Conservation (phyloP, 495 filamentous ascomycete genomes). For the Aspergillus cristatus region DNA sequence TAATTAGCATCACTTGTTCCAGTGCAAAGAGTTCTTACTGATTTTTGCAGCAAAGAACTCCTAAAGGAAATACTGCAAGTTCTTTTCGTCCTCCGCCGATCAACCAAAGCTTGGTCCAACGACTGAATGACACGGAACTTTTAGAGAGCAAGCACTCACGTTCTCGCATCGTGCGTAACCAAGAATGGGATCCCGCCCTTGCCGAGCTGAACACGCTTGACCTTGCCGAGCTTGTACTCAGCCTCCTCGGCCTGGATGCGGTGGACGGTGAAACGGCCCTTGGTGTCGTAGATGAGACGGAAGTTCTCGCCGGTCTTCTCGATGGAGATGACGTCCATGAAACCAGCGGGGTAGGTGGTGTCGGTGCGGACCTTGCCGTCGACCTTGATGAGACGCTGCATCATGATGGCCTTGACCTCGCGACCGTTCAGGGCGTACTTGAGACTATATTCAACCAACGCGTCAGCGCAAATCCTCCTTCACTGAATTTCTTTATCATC, state of each 20-base stretch:
- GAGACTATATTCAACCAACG: slow-evolving; percentile 44
- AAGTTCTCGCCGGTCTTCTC: slow-evolving; percentile 99
- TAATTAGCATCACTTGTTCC: slow-evolving; percentile 32
- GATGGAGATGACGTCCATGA: slow-evolving; percentile 98
- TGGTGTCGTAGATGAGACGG: slow-evolving; percentile 99
- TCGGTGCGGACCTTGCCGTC: slow-evolving; percentile 99
- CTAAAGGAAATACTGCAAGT: slow-evolving; percentile 7
- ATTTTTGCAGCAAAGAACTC: slow-evolving; percentile 19
- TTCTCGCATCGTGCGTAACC: slow-evolving; percentile 99
- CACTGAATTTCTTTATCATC: too few relatives aligned
- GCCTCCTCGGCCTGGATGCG: slow-evolving; percentile 97
- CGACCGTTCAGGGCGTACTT: slow-evolving; percentile 99
- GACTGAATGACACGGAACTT: slow-evolving; percentile 92
- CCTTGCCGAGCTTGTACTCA: slow-evolving; percentile 98
- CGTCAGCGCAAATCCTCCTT: slow-evolving; percentile 9
- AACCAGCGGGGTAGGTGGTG: slow-evolving; percentile 91
- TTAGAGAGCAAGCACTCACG: slow-evolving; percentile 67
- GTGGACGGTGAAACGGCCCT: slow-evolving; percentile 99
- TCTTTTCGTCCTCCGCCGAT: slow-evolving; percentile 43
- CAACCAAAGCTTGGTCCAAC: slow-evolving; percentile 98
- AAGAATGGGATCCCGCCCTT: slow-evolving; percentile 99
- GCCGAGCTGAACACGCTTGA: slow-evolving; percentile 98
- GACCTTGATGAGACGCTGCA: slow-evolving; percentile 99
- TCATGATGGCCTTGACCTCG: slow-evolving; percentile 94
- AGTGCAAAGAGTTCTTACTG: slow-evolving; percentile 22